Base-by-base conservation (phyloP, 306 rosid species). In the Delonix regia region DNA sequence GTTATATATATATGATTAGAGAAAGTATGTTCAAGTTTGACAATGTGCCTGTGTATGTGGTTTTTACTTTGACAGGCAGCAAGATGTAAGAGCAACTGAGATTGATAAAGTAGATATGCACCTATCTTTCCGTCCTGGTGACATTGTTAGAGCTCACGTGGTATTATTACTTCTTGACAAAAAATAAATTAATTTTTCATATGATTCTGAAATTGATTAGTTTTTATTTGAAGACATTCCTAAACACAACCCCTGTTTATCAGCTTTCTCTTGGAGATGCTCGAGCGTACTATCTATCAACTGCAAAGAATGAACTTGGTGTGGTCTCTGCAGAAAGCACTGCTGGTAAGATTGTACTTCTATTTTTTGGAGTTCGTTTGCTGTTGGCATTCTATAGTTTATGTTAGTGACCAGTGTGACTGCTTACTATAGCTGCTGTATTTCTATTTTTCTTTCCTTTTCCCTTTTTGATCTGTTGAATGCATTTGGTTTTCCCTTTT, bases 221-320 rank as follows among this genome's bases (percentile, higher is more conserved):
- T 76, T 66, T 25, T 25, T 51, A 65, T 51, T 9, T 75, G 74
- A 48, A 15, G 30, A 55, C 25, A 70, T 78, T 39, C 85, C 85
- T 88, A 82, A 19, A 73, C 64, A 13, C 19, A 13, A 77, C 77
- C 76, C 45, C 18, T 83, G 78, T 81, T 28, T n/a, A 68, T 75
- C 70, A 95, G 98, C 92, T 95, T 59, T 95, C 99, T 51, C 97
- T 95, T 71, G 99, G 98, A 81, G 97, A 93, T 71, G 89, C 99
- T 22, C 87, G 97, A 59, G 98, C 99, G 0, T 95, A 93, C 81
- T 86, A 83, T 85, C 86, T 95, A 33, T 89, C 99, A 19, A 95
- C 99, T 1, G 98, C 98, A 59, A 88, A 89, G 89, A 95, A 95
- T 65, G 99, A 93, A 84, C 86, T 95, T 24, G 99, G 98, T 0